Base-by-base conservation (phyloP, 495 filamentous ascomycete genomes). In the Talaromyces stipitatus region DNA sequence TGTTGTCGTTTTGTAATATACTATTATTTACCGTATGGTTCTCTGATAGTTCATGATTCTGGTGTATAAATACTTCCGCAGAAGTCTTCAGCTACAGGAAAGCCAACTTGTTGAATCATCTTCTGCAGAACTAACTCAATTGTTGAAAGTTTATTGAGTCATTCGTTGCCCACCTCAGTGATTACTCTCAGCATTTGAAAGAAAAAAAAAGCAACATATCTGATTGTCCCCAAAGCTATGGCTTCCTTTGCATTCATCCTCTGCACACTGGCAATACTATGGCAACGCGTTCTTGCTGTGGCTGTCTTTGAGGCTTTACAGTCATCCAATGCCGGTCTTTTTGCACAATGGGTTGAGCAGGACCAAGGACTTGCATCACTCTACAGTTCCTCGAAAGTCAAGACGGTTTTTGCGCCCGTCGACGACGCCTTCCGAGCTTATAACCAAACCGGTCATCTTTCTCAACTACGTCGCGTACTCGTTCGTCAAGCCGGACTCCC, bases 401-500 rank as follows among this genome's bases (percentile, higher is more conserved):
- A 59, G 11, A 73, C 70, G 8, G 59, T 73, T 38, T 73, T 66
- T 33, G 69, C 69, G 3, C 67, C 69, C 10, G 43, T 18, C 11
- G 66, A 73, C 54, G 41, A 29, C 2, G 54, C 55, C 3, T 32
- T 48, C 20, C 30, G 5, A 2, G 24, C 51, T 26, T 36, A 11
- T n/a, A 36, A 36, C 14, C 27, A 36, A 38, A 54, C n/a, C 9
- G 29, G 51, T 2, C 16, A 36, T 12, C 33, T 24, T 5, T n/a
- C 33, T 33, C 27, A 9, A 36, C 26, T 54, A 38, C 51, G 51
- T 54, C 28, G 33, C 12, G 11, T 24, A 23, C 18, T 33, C 12
- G 11, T 30, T 14, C 28, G 29, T 38, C 51, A 38, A 54, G 20
- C 18, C 20, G n/a, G n/a, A n/a, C 28, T 33, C 20, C 16, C 41